phyloP scores from a whole-genome alignment of 2,329 filamentous ascomycete species.

The Colletotrichum neosansevieriae region DNA sequence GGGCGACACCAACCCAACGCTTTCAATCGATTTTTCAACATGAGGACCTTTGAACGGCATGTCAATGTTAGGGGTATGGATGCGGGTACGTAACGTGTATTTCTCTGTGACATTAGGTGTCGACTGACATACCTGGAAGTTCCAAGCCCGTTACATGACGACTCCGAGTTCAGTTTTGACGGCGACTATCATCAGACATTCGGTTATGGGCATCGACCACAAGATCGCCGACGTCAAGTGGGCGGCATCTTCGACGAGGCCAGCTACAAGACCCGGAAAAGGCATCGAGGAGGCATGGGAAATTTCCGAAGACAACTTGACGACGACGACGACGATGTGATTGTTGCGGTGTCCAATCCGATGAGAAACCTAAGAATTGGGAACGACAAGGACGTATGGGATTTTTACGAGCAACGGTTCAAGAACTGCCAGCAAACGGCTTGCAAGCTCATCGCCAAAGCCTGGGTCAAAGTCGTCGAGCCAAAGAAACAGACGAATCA shows the following conservation, averaged over 20 bases:
- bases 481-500: conserved; percentile 83
- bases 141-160: conserved; percentile 50
- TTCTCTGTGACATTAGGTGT: neutral
- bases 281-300: conserved; percentile 45
- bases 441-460: conserved; percentile 80
- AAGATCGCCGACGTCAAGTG: conserved; percentile 45
- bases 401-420: conserved; percentile 72
- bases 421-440: conserved; percentile 77
- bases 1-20: conserved; percentile 53
- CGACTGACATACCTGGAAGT: conserved; percentile 43
- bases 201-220: conserved; percentile 44
- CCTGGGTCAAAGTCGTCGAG: conserved; percentile 80
- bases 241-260: conserved; percentile 45
- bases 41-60: conserved; percentile 53
- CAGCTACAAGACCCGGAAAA: conserved; percentile 52
- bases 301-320: conserved; percentile 52
- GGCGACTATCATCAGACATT: conserved; percentile 41
- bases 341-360: conserved; percentile 52
- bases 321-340: conserved; percentile 60
- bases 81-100: conserved; percentile 49
- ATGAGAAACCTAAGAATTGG: conserved; percentile 64
- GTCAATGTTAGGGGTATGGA: conserved; percentile 54
- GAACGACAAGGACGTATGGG: conserved; percentile 65
- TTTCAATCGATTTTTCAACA: conserved; percentile 60
- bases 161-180: conserved; percentile 43